A percentile compares a stretch with the other conserved stretches of the same genome.
Conservation (phyloP, 345 rosid genomes). For the Schrenkiella parvula region DNA sequence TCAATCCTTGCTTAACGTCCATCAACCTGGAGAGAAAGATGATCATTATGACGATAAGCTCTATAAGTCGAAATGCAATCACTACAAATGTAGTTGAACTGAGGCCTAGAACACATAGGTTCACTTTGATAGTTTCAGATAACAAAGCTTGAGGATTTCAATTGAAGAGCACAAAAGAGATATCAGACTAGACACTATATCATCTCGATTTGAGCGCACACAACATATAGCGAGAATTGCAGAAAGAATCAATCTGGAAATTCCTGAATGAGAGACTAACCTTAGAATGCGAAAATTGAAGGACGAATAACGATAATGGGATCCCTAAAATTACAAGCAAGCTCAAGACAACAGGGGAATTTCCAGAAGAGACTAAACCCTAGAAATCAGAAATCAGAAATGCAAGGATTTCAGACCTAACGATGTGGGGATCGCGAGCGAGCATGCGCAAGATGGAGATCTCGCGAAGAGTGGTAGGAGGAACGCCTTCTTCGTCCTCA, state of each 20-base stretch:
- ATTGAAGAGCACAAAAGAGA: background rate
- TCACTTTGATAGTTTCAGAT: too few species aligned
- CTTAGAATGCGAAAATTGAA: background rate
- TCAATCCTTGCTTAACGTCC: constrained; percentile 92
- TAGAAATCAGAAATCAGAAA: background rate
- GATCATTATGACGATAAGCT: background rate
- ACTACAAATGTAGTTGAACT: background rate
- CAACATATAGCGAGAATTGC: background rate
- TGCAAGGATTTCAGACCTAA: constrained; percentile 38
- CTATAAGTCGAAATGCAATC: background rate
- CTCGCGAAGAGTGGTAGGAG: constrained; percentile 98
- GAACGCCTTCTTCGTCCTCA: constrained; percentile 97
- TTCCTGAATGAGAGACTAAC: background rate
- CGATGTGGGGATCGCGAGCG: constrained; percentile 90
- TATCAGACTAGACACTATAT: too few species aligned
- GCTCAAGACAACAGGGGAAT: background rate
- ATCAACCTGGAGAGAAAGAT: constrained; percentile 45
- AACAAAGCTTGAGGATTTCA: background rate
- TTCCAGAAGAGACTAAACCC: background rate
- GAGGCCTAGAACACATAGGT: background rate
- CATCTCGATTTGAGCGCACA: too few species aligned
- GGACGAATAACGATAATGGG: background rate
- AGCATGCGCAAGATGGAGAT: constrained; percentile 98
- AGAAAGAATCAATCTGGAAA: background rate
- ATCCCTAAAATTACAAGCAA: background rate